A percentile compares a stretch with the other conserved stretches of the same genome.
These are phyloP conservation scores for Boletales sp. DNA, from an alignment of 768 basidiomycete genomes.

Conservation along the genomic window DNA sequence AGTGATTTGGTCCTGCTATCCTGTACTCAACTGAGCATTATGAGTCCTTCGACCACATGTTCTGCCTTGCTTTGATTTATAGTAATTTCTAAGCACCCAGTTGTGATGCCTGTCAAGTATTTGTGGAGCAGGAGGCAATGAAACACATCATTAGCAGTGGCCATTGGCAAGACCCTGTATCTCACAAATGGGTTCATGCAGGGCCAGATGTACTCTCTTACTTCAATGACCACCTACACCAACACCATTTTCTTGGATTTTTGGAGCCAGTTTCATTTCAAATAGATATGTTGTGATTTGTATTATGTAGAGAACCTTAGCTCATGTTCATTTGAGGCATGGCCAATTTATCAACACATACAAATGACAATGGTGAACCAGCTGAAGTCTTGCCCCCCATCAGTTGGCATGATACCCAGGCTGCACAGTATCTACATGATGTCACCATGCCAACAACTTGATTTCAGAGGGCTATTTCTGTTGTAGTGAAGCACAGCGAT, in stretches of 20 bases:
- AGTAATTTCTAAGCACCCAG: slow-evolving; percentile 32
- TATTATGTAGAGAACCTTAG: background rate
- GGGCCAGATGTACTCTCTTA: background rate
- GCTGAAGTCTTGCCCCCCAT: background rate
- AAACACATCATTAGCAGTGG: slow-evolving; percentile 16
- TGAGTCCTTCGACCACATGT: slow-evolving; percentile 29
- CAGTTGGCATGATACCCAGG: background rate
- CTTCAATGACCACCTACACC: slow-evolving; percentile 2
- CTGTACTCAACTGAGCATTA: slow-evolving; percentile 28
- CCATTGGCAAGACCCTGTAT: slow-evolving; percentile 6
- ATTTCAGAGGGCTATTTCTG: background rate
- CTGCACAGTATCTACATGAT: background rate
- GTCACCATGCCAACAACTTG: too few relatives aligned
- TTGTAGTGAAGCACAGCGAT: background rate
- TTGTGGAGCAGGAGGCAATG: slow-evolving; percentile 6
- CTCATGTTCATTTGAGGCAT: too few relatives aligned
- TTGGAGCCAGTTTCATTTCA: background rate
- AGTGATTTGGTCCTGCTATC: slow-evolving; percentile 26
- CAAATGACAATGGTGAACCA: too few relatives aligned
- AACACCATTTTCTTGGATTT: slow-evolving; percentile 1
- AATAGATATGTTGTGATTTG: background rate
- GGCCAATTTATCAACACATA: too few relatives aligned
- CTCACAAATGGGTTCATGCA: background rate
- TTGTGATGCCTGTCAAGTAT: slow-evolving; percentile 15
- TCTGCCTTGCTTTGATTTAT: slow-evolving; percentile 20